These are phyloP conservation scores for Trichosanthes truncata DNA, from an alignment of 306 rosid species.

Conservation along the genomic window DNA sequence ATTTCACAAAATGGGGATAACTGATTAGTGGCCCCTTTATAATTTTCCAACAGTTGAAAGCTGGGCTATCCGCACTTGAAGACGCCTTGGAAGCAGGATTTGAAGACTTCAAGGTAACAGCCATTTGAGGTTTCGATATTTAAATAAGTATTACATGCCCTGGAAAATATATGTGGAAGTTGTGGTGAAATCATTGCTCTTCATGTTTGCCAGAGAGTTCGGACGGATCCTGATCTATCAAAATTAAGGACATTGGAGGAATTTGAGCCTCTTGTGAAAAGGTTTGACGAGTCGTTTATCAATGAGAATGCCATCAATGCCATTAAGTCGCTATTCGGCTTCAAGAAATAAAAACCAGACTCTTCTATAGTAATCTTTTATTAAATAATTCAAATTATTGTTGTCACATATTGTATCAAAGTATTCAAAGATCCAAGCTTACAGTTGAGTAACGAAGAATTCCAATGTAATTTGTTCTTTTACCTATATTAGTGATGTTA, in stretches of 20 bases:
- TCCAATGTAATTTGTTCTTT: background rate
- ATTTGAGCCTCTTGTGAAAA: constrained; percentile 57
- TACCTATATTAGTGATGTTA: background rate
- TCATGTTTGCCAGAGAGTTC: constrained; percentile 60
- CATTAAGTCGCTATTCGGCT: constrained; percentile 81
- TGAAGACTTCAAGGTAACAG: constrained; percentile 87
- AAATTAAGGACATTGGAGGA: constrained; percentile 43
- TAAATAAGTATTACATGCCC: background rate
- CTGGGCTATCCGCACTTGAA: constrained; percentile 89
- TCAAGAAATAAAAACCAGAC: constrained; percentile 42
- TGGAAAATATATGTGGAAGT: background rate
- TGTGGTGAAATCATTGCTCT: constrained; percentile 13
- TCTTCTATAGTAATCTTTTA: background rate
- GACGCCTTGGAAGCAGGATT: constrained; percentile 77
- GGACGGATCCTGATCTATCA: constrained; percentile 83
- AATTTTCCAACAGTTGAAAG: constrained; percentile 47
- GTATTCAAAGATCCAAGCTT: background rate
- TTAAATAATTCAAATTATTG: background rate
- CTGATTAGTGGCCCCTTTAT: background rate
- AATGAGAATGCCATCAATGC: constrained; percentile 96
- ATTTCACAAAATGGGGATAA: background rate
- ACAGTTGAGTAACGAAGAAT: background rate
- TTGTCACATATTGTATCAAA: background rate
- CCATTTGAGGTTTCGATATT: background rate
- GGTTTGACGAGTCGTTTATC: constrained; percentile 86